Evolutionary conservation across 2,329 filamentous ascomycete genomes (phyloP).

Genomic region (Verruconis gallopava): DNA sequence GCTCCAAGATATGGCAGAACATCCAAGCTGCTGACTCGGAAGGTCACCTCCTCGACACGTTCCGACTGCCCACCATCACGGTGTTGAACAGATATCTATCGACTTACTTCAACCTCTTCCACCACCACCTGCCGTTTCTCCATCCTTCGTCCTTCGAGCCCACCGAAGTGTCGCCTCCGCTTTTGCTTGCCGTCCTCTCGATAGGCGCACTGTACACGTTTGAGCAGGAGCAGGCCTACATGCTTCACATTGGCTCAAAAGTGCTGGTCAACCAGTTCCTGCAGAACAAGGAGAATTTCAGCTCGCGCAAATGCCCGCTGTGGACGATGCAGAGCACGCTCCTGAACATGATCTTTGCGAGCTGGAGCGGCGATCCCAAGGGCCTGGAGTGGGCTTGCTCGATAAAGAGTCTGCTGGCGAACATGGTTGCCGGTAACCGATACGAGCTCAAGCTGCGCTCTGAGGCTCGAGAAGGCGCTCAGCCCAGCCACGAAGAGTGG

Average conservation of each 20-base stretch:
- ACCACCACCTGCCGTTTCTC: conserved; percentile 90
- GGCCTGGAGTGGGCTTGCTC: conserved; percentile 97
- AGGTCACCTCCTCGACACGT: conserved; percentile 72
- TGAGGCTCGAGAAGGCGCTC: conserved; percentile 66
- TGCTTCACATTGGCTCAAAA: conserved; percentile 95
- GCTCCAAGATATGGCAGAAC: conserved; percentile 72
- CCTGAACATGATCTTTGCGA: conserved; percentile 97
- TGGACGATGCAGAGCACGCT: conserved; percentile 98
- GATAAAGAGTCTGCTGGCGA: conserved; percentile 93
- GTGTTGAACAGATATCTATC: conserved; percentile 85
- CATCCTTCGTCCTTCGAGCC: conserved; percentile 86
- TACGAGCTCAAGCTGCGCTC: conserved; percentile 92
- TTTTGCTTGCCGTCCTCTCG: conserved; percentile 80
- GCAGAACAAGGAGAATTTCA: conserved; percentile 97
- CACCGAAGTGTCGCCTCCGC: conserved; percentile 62
- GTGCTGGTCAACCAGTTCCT: conserved; percentile 93
- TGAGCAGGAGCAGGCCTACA: conserved; percentile 92
- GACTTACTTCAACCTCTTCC: conserved; percentile 94
- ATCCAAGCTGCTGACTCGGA: conserved; percentile 72
- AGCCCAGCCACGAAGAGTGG: conserved; percentile 78
- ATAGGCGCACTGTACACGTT: conserved; percentile 96
- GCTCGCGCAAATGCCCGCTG: conserved; percentile 88
- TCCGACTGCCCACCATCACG: conserved; percentile 68
- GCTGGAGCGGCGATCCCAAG: conserved; percentile 97
- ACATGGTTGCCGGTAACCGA: conserved; percentile 95